Evolutionary conservation across 1,284 basidiomycete species (phyloP), one percentile per base, ranked within the genome.

Genomic region (Tausonia pullulans): DNA sequence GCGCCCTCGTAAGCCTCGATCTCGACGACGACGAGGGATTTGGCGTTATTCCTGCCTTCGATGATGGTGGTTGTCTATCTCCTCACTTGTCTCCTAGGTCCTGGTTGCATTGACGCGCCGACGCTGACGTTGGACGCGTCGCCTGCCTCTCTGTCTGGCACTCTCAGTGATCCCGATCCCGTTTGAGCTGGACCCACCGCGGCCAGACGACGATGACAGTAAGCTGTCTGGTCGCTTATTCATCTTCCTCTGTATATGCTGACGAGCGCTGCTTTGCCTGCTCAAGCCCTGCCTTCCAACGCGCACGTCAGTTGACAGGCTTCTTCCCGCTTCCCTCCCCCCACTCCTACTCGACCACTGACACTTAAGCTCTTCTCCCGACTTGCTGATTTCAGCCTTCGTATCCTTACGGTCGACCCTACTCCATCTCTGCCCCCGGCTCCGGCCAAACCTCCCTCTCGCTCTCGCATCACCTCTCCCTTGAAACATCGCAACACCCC

Each of bases 201-300:
- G 49, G 43, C 64, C 64, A 2, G 64, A 65, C 56, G 64, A 65
- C n/a, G 60, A 65, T 41, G 64, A 65, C 2, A 62, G 64, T 65
- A 48, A 48, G 64, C 27, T 45, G n/a, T 4, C 6, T 27, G 5
- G 39, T 27, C 60, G 27, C 48, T 40, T 43, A 40, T 11, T 16
- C 11, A 44, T 57, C 7, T 9, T 3, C 14, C 7, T 9, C 55
- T 8, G 43, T 44, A 39, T 14, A 48, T 39, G 9, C 39, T 52
- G 49, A 50, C 3, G 44, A 13, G 13, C 13, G 2, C 9, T 53
- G 11, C 58, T 53, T 7, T 49, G 4, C 40, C 7, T 13, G 16
- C 39, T 58, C n/a, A 27, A 65, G 64, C 60, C 14, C 56, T 65
- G 5, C 64, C 64, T 9, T 65, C 64, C 5, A 65, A 62, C 52